Conservation (phyloP, 1,284 basidiomycete species). For the Polyporus tsugae region DNA sequence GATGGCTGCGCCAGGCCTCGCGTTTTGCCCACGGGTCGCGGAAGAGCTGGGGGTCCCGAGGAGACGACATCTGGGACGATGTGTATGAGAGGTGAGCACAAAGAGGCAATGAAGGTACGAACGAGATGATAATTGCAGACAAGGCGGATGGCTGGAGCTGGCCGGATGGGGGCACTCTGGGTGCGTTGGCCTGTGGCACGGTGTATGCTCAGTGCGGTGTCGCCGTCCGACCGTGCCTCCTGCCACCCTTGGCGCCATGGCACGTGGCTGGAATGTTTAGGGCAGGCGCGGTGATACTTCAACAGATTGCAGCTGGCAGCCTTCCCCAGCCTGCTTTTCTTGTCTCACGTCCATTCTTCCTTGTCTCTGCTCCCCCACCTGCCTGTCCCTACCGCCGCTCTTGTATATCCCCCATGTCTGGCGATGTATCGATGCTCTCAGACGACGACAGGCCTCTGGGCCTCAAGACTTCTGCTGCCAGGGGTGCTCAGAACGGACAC, state of each 20-base stretch:
- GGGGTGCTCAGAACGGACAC: constrained; percentile 40
- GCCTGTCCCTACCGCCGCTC: constrained; percentile 27
- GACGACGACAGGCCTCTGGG: constrained; percentile 77
- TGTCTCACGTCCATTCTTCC: constrained; percentile 41
- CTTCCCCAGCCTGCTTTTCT: constrained; percentile 35
- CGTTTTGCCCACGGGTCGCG: constrained; percentile 95
- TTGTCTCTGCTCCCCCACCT: constrained; percentile 31
- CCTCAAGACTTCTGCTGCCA: constrained; percentile 42
- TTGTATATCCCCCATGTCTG: constrained; percentile 48
- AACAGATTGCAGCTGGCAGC: constrained; percentile 36
- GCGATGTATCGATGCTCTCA: constrained; percentile 57
- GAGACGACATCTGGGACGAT: constrained; percentile 55
- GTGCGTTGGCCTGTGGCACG: background rate
- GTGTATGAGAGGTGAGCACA: constrained; percentile 21
- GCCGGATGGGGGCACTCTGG: constrained; percentile 13
- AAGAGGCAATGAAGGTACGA: constrained; percentile 8
- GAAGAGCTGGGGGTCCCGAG: constrained; percentile 65
- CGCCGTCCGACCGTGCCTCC: background rate
- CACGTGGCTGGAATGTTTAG: constrained; percentile 51
- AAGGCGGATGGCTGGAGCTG: constrained; percentile 11
- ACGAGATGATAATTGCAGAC: constrained; percentile 22
- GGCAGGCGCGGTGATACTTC: constrained; percentile 65
- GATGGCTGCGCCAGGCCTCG: constrained; percentile 92
- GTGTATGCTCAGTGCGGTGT: background rate
- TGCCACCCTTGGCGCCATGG: constrained; percentile 24